Conservation (phyloP, 805 yeast genomes). For the Saturnispora hagleri region DNA sequence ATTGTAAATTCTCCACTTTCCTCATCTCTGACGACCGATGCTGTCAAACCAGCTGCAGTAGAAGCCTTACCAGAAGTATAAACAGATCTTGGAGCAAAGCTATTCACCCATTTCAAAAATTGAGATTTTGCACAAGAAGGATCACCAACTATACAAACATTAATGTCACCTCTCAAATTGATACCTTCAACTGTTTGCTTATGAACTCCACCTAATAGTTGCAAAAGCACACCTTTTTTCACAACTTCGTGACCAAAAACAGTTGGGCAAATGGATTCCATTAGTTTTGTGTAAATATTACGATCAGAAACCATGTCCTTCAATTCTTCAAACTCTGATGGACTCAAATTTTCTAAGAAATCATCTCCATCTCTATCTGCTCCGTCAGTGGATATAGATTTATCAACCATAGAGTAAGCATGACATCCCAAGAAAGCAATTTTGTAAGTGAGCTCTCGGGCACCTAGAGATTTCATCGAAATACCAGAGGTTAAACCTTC, state of each 20-base stretch:
- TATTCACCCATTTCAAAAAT: slow-evolving; percentile 84
- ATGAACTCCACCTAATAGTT: slow-evolving; percentile 92
- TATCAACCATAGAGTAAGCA: slow-evolving; percentile 55
- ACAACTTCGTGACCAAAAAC: slow-evolving; percentile 93
- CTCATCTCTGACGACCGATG: slow-evolving; percentile 95
- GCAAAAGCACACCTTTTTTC: slow-evolving; percentile 84
- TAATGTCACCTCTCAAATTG: slow-evolving; percentile 91
- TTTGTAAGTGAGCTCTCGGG: slow-evolving; percentile 84
- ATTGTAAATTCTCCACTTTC: slow-evolving; percentile 95
- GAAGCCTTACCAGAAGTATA: slow-evolving; percentile 98
- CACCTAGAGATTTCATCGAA: slow-evolving; percentile 81
- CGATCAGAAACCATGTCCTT: slow-evolving; percentile 87
- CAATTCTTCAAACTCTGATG: slow-evolving; percentile 75
- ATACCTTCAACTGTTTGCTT: slow-evolving; percentile 90
- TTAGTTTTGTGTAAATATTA: slow-evolving; percentile 74
- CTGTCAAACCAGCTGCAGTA: slow-evolving; percentile 97
- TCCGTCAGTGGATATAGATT: slow-evolving; percentile 15
- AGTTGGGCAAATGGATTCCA: slow-evolving; percentile 87
- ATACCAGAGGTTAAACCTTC: slow-evolving; percentile 80
- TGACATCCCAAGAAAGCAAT: slow-evolving; percentile 89
- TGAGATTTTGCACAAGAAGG: slow-evolving; percentile 97
- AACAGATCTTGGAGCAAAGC: slow-evolving; percentile 87
- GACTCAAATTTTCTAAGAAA: slow-evolving; percentile 67
- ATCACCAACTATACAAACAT: slow-evolving; percentile 93
- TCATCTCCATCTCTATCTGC: slow-evolving; percentile 35